phyloP scores from a whole-genome alignment of 2,329 filamentous ascomycete genomes.

The Epicoccum nigrum region DNA sequence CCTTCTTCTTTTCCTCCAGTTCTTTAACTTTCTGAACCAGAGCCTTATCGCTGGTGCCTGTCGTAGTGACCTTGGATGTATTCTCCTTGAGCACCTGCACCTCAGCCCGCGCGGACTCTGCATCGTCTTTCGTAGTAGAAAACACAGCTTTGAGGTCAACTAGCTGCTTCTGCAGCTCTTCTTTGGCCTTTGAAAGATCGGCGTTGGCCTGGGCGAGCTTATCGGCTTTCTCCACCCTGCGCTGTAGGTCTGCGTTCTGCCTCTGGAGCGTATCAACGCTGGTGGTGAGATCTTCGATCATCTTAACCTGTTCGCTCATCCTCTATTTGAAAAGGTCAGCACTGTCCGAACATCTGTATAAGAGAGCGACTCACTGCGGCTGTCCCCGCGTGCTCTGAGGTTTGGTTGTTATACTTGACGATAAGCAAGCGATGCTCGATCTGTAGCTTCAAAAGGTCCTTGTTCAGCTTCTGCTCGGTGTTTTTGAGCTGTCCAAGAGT shows the following conservation, averaged over 20 bases:
- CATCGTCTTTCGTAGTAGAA: constrained; percentile 8
- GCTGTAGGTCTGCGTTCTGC: constrained; percentile 25
- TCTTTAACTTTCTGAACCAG: constrained; percentile 13
- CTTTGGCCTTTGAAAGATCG: constrained; percentile 15
- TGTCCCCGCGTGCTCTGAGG: constrained; percentile 27
- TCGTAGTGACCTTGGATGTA: not conserved
- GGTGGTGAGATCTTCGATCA: constrained; percentile 19
- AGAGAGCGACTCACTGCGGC: constrained; percentile 23
- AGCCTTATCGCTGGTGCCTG: not conserved
- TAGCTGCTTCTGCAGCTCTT: constrained; percentile 13
- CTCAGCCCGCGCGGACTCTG: not conserved
- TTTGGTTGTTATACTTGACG: constrained; percentile 31
- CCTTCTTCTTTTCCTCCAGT: constrained; percentile 21
- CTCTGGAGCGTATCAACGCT: constrained; percentile 19
- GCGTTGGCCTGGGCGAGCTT: constrained; percentile 19
- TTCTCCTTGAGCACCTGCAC: constrained; percentile 11
- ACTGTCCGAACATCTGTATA: not conserved
- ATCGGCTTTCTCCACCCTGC: constrained; percentile 16
- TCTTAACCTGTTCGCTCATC: constrained; percentile 27
- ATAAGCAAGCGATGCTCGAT: constrained; percentile 21
- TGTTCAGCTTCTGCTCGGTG: constrained; percentile 21
- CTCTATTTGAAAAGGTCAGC: constrained; percentile 11
- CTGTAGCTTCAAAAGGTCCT: constrained; percentile 29
- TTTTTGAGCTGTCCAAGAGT: constrained; percentile 25
- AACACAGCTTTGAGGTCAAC: not conserved